These are phyloP conservation scores for Aspergillus ellipticus DNA, from an alignment of 495 filamentous ascomycete species.

Conservation along the genomic window DNA sequence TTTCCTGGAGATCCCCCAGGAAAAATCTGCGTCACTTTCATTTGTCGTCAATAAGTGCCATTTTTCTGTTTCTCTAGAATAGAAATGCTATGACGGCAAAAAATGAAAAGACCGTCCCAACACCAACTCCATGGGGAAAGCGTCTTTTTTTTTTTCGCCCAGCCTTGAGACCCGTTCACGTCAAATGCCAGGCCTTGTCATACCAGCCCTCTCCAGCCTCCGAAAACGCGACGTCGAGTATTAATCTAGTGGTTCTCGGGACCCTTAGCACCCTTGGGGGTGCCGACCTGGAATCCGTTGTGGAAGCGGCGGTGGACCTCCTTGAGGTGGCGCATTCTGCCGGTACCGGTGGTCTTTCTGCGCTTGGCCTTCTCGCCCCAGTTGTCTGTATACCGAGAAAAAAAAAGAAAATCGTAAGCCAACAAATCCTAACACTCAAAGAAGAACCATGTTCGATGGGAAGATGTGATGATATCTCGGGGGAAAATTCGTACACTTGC, in stretches of 20 bases:
- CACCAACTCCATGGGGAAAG: constrained; percentile 43
- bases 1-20: constrained; percentile 20
- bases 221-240: constrained; percentile 33
- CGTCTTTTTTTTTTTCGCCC: constrained; percentile 32
- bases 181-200: constrained; percentile 44
- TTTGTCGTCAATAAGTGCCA: constrained; percentile 22
- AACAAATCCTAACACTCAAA: constrained; percentile 13
- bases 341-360: constrained; percentile 97
- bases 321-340: constrained; percentile 89
- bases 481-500: constrained; percentile 82
- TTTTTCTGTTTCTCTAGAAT: constrained; percentile 19
- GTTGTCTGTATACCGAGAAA: constrained; percentile 74
- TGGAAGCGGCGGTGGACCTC: constrained; percentile 83
- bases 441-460: too few relatives aligned
- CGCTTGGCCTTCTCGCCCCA: constrained; percentile 99
- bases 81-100: constrained; percentile 30
- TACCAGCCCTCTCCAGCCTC: constrained; percentile 47
- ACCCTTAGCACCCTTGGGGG: constrained; percentile 81
- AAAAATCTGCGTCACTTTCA: constrained; percentile 24
- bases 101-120: constrained; percentile 30
- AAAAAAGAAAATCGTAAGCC: constrained; percentile 29
- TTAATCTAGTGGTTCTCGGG: constrained; percentile 45
- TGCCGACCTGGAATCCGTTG: constrained; percentile 92
- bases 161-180: constrained; percentile 38
- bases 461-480: constrained; percentile 11